Evolutionary conservation across 495 filamentous ascomycete genomes (phyloP), one percentile per base, ranked within the genome.

Genomic region (Peziza echinospora): DNA sequence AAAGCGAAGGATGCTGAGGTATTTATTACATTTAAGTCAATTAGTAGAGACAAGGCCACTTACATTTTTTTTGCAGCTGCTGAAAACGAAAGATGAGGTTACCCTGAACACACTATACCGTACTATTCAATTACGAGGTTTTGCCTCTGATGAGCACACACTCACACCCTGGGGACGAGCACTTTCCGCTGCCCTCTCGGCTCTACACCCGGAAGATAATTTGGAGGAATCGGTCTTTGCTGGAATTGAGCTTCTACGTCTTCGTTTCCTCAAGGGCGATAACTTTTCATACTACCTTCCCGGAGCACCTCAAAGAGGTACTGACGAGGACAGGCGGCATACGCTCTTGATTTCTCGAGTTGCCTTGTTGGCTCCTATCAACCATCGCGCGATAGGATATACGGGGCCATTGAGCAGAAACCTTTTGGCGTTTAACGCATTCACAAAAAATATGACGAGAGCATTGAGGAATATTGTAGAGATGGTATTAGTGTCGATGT

Each of bases 321-420:
- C 71, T 45, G 72, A 75, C 25, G 65, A 68, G 25, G 71, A 87
- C 53, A 79, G 77, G 58, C 62, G 65, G 8, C 77, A 77, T 62
- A 75, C 81, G 30, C 68, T 87, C 49, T 71, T 94, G 24, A 73
- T 94, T 49, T 84, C 82, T 47, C 78, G 86, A 34, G 78, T 89
- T 47, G 80, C 86, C 11, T 83, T 77, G 44, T 67, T 96, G 52
- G 75, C 78, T 41, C 80, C 79, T 52, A 66, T 99, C 21, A 73
- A 75, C 24, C 89, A 99, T 58, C 71, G 82, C 51, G 65, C 70
- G 5, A 85, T 86, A 53, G 86, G 91, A 21, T 99, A 93, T 62
- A 94, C 89, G 21, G 89, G 89, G 1, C 89, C 89, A 0, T 68
- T 99, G 1, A 93, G 82, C 67, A 77, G 86, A 57, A 82, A 89